These are phyloP conservation scores for Penicillium psychrofluorescens DNA, from an alignment of 495 filamentous ascomycete genomes.

Conservation along the genomic window DNA sequence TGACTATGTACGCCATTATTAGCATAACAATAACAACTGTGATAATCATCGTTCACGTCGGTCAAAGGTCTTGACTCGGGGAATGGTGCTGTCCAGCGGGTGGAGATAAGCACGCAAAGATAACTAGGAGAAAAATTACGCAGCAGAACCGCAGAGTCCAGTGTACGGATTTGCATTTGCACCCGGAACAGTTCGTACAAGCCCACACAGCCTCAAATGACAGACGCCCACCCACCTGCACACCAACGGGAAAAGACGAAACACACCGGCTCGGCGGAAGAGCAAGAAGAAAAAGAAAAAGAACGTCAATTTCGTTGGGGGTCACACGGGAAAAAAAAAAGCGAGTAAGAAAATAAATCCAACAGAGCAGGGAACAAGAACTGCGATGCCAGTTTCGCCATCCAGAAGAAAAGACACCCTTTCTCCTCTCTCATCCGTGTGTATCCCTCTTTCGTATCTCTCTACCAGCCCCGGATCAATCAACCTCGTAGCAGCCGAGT, in stretches of 20 bases:
- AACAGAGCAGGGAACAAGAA: constrained; percentile 19
- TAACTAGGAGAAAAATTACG: too few species aligned
- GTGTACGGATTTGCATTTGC: constrained; percentile 11
- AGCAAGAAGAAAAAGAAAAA: constrained; percentile 12
- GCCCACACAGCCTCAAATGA: constrained; percentile 9
- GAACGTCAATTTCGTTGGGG: constrained; percentile 27
- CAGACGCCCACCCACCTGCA: constrained; percentile 19
- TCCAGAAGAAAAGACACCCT: constrained; percentile 2
- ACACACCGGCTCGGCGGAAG: constrained; percentile 1
- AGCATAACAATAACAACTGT: too few species aligned
- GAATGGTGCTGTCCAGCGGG: too few species aligned
- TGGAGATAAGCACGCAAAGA: too few species aligned
- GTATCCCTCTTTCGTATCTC: neutral
- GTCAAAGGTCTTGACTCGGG: too few species aligned
- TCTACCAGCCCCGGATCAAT: constrained; percentile 34
- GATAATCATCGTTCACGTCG: too few species aligned
- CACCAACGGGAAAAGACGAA: constrained; percentile 10
- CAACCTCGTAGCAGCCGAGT: constrained; percentile 31
- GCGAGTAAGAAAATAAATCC: constrained; percentile 20
- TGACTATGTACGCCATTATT: too few species aligned
- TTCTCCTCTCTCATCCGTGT: neutral
- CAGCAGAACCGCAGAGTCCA: neutral
- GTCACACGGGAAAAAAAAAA: constrained; percentile 17
- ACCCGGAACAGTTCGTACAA: constrained; percentile 15
- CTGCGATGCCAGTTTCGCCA: neutral